Percentiles rank a stretch among this genome's conserved stretches.
Evolutionary conservation across 495 filamentous ascomycete genomes (phyloP).

Genomic region (Pseudevernia furfuracea): DNA sequence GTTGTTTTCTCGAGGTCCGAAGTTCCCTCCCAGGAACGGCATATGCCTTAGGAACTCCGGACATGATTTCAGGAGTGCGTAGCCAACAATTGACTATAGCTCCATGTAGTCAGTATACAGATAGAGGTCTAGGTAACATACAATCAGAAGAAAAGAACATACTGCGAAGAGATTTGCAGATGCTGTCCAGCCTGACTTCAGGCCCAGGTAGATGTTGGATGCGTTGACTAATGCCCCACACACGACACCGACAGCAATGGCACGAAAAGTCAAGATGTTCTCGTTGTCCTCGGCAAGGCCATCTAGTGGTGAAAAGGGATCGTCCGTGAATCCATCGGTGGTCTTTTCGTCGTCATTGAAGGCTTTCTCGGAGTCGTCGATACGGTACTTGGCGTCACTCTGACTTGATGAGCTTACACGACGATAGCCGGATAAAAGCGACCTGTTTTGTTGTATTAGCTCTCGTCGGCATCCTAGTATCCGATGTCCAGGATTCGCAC

Average conservation of each 20-base stretch:
- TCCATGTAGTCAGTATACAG: too few species aligned
- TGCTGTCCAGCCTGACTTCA: too few species aligned
- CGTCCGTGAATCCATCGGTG: background rate
- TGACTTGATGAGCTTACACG: background rate
- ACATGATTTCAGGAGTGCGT: too few species aligned
- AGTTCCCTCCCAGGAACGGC: too few species aligned
- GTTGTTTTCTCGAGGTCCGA: too few species aligned
- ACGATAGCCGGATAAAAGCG: background rate
- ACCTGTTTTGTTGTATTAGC: conserved; percentile 1
- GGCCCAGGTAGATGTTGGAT: too few species aligned
- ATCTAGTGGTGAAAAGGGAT: conserved; percentile 2
- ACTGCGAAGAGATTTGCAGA: too few species aligned
- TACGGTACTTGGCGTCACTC: conserved; percentile 1
- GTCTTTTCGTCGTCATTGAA: conserved; percentile 7
- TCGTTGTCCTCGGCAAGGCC: conserved; percentile 6
- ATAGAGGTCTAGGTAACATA: too few species aligned
- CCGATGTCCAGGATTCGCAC: conserved; percentile 1
- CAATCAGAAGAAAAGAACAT: too few species aligned
- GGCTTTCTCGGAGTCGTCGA: background rate
- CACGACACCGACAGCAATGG: conserved; percentile 8
- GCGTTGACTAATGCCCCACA: too few species aligned
- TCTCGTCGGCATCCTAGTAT: background rate
- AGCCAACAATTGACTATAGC: too few species aligned
- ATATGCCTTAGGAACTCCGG: too few species aligned
- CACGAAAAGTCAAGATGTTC: conserved; percentile 7